Conservation (phyloP, 2,329 filamentous ascomycete genomes). For the Paracoccidioides lutzii region DNA sequence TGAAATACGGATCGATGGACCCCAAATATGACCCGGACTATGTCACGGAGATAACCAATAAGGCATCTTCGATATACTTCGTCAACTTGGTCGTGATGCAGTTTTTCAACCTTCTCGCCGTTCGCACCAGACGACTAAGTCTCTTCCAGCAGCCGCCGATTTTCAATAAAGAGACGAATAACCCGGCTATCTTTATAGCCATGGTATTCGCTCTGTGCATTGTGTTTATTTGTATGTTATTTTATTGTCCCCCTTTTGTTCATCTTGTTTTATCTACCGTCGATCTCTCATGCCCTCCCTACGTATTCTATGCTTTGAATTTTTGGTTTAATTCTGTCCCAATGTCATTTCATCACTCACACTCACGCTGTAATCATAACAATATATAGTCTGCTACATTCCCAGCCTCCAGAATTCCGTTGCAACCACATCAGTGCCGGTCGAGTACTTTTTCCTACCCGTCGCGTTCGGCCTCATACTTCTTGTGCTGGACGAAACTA, state of each 20-base stretch:
- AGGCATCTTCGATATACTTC: conserved; percentile 64
- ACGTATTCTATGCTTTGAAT: background rate
- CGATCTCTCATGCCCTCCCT: no score
- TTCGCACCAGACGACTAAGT: conserved; percentile 51
- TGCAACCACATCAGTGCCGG: conserved; percentile 50
- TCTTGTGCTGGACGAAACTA: conserved; percentile 51
- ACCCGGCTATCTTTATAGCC: conserved; percentile 56
- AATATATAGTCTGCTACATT: conserved; percentile 41
- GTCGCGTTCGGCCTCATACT: conserved; percentile 56
- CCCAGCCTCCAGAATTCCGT: conserved; percentile 50
- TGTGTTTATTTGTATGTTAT: conserved; percentile 49
- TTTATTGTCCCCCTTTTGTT: background rate
- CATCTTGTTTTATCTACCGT: background rate
- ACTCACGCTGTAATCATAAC: background rate
- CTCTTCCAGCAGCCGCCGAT: conserved; percentile 61
- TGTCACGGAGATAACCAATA: conserved; percentile 45
- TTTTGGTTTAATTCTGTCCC: background rate
- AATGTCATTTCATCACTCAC: background rate
- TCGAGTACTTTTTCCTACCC: conserved; percentile 65
- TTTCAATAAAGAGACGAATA: conserved; percentile 52
- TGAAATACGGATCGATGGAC: conserved; percentile 48
- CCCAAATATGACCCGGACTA: conserved; percentile 41
- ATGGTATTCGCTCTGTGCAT: conserved; percentile 57
- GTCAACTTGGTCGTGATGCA: conserved; percentile 68
- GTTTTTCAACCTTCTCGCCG: conserved; percentile 57